Base-by-base conservation (phyloP, 805 yeast genomes). In the Ogataea henricii region DNA sequence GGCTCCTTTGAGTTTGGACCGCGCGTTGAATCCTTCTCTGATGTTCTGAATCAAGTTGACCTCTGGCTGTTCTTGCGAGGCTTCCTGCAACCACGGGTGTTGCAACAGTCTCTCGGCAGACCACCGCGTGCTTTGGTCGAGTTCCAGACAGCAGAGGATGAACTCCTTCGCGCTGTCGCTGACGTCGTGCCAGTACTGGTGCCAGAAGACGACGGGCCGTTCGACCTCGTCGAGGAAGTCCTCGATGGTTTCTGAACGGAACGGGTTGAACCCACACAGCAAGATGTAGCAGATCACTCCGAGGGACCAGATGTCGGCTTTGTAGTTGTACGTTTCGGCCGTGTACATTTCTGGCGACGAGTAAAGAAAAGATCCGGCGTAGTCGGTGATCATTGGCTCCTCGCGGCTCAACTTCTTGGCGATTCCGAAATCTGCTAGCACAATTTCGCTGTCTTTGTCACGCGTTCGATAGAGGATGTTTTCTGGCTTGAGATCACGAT, bases 341-440 rank as follows among this genome's bases (percentile, higher is more conserved):
- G 78, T 63, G 22, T 89, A 74, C 4, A 90, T 89, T 62, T 90
- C 97, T 0, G 97, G 97, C 0, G 97, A 97, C 12, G 95, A 96
- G 64, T 90, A 90, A 1, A 96, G 96, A 66, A 89, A 81, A 1
- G 95, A 85, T 1, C 97, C 97, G 3, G 60, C 58, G 20, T 51
- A 47, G 16, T 58, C 62, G 21, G 37, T 45, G 6, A 56, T 39
- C 23, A 44, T 48, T 2, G 49, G 47, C 25, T 46, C 46, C 18
- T 44, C 18, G 4, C 35, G 22, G 21, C 40, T 26, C 20, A 89
- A 67, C 54, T 78, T 74, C 65, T 86, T 86, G 27, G 97, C 96
- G 52, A 90, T 89, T 37, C 97, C 97, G 66, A 90, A 90, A 68
- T 90, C 97, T 1, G 96, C 96, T 53, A 90, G 73, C 8, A 89